Conservation (phyloP, 2,329 filamentous ascomycete genomes). For the Aspergillus latus region DNA sequence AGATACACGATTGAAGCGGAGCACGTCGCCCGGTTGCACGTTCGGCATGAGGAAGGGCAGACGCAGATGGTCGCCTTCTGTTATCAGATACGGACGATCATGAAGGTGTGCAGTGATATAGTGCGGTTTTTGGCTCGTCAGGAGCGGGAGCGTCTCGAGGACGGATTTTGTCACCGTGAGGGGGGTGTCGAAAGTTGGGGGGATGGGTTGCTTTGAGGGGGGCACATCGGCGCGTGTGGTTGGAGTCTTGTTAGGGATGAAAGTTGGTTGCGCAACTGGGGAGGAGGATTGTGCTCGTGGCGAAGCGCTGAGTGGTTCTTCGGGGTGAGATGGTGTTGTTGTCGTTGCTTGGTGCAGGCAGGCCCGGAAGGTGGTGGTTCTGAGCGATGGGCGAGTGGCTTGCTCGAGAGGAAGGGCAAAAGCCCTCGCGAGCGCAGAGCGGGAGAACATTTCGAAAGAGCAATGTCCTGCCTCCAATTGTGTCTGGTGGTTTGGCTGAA, state of each 20-base stretch:
- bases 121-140: conserved; percentile 46
- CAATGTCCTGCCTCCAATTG: conserved; percentile 7
- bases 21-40: conserved; percentile 75
- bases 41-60: conserved; percentile 78
- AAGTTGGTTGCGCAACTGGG: conserved; percentile 15
- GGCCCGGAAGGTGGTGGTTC: conserved; percentile 35
- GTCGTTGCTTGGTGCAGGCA: conserved; percentile 43
- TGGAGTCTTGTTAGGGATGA: conserved; percentile 18
- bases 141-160: conserved; percentile 45
- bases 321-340: conserved; percentile 28
- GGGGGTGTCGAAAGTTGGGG: conserved; percentile 38
- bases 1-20: conserved; percentile 83
- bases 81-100: conserved; percentile 51
- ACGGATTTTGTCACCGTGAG: conserved; percentile 44
- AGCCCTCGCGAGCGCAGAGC: conserved; percentile 33
- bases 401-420: conserved; percentile 30
- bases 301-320: conserved; percentile 30
- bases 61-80: conserved; percentile 68
- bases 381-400: conserved; percentile 23
- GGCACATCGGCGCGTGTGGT: conserved; percentile 28
- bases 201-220: conserved; percentile 36
- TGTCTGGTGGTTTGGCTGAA: conserved; percentile 6
- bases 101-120: conserved; percentile 51
- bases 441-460: conserved; percentile 36
- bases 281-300: conserved; percentile 28